A percentile compares a stretch with the other conserved stretches of the same genome.
Conservation (phyloP, 164 flowering plant genomes). For the Warburgia ugandensis region DNA sequence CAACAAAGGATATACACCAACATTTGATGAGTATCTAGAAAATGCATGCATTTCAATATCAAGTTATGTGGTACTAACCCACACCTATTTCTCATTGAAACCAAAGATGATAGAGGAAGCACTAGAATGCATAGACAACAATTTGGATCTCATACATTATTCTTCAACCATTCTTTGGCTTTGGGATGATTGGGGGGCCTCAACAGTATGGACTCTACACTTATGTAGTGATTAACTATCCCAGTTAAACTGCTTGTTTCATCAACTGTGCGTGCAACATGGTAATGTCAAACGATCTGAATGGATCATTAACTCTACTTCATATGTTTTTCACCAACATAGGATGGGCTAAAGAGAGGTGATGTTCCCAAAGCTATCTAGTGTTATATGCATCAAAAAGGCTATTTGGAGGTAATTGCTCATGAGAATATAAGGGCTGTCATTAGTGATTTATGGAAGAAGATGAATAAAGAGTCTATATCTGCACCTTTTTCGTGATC, state of each 20-base stretch:
- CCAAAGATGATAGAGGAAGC: too few relatives aligned
- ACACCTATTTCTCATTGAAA: too few relatives aligned
- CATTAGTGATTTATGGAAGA: too few relatives aligned
- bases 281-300: neutral
- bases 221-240: neutral
- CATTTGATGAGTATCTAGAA: too few relatives aligned
- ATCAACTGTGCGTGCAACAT: too few relatives aligned
- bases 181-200: constrained; percentile 23
- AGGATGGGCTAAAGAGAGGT: neutral
- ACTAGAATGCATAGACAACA: too few relatives aligned
- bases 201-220: constrained; percentile 18
- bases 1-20: too few relatives aligned
- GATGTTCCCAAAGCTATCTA: constrained; percentile 2
- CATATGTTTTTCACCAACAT: neutral
- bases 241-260: neutral
- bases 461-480: too few relatives aligned
- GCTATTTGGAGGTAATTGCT: neutral
- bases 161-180: too few relatives aligned
- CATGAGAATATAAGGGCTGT: neutral
- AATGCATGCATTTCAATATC: too few relatives aligned
- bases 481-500: too few relatives aligned
- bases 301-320: neutral
- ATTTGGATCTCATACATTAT: constrained; percentile 10
- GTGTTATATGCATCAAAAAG: neutral
- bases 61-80: too few relatives aligned